Evolutionary conservation across 768 basidiomycete genomes (phyloP).

Genomic region (Suillus occidentalis): DNA sequence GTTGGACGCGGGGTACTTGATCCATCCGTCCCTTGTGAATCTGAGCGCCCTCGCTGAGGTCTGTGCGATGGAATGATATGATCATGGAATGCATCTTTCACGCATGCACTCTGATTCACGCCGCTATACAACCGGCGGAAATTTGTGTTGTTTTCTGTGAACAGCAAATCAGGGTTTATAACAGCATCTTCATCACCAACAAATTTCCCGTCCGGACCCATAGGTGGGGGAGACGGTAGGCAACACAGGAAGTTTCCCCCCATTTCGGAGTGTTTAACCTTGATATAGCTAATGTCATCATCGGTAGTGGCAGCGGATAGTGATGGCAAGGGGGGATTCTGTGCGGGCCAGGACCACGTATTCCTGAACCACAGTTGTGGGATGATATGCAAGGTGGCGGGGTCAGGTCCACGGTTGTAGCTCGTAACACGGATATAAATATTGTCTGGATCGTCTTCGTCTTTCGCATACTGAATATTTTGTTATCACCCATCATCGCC

Average conservation of each 20-base stretch:
- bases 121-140: conserved; percentile 88
- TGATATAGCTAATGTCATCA: conserved; percentile 57
- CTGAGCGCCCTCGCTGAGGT: conserved; percentile 35
- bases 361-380: conserved; percentile 98
- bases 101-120: conserved; percentile 76
- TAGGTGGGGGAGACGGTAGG: conserved; percentile 89
- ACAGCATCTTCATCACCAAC: conserved; percentile 62
- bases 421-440: conserved; percentile 92
- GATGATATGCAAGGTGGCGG: conserved; percentile 90
- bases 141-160: conserved; percentile 98
- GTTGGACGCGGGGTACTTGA: not conserved
- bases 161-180: conserved; percentile 77
- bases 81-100: conserved; percentile 98
- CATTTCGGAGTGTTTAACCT: conserved; percentile 70
- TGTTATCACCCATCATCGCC: conserved; percentile 10
- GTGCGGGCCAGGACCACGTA: conserved; percentile 92
- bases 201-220: conserved; percentile 66
- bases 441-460: conserved; percentile 85
- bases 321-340: conserved; percentile 64
- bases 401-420: conserved; percentile 95
- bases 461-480: conserved; percentile 85
- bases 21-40: conserved; percentile 3
- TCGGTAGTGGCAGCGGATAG: conserved; percentile 53
- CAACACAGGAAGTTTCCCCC: conserved; percentile 84
- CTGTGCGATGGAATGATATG: conserved; percentile 90